Evolutionary conservation across 495 filamentous ascomycete species (phyloP).

Genomic region (Mytilinidion resinicola): DNA sequence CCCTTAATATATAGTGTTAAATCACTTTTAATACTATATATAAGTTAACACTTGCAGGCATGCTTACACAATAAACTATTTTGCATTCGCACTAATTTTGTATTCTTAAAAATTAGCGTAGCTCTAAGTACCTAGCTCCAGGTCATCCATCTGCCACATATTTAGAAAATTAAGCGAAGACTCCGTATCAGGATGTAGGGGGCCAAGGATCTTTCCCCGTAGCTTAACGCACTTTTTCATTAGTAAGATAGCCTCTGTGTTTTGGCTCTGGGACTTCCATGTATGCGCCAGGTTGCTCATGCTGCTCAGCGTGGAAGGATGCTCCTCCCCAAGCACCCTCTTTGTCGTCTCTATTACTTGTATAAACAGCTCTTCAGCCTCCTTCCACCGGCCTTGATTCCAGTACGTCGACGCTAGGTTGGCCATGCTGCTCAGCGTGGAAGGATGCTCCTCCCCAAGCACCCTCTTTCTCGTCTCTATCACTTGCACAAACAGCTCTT

Average conservation of each 20-base stretch:
- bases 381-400: neutral
- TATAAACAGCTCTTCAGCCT: constrained; percentile 2
- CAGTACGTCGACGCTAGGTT: no score
- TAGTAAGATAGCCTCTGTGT: neutral
- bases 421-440: no score
- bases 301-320: neutral
- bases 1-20: no score
- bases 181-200: neutral
- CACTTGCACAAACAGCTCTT: no score
- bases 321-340: neutral
- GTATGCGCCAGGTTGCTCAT: neutral
- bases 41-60: no score
- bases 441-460: no score
- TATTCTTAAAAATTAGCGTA: no score
- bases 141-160: neutral
- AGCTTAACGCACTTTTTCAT: neutral
- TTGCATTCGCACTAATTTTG: no score
- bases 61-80: no score
- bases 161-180: neutral
- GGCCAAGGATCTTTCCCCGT: neutral
- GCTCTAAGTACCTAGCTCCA: neutral
- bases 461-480: no score
- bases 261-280: neutral
- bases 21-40: no score
- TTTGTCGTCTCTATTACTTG: neutral